Evolutionary conservation across 75 land plant species (phyloP), one percentile per base, ranked within the genome.

Genomic region (Larix kaempferi): DNA sequence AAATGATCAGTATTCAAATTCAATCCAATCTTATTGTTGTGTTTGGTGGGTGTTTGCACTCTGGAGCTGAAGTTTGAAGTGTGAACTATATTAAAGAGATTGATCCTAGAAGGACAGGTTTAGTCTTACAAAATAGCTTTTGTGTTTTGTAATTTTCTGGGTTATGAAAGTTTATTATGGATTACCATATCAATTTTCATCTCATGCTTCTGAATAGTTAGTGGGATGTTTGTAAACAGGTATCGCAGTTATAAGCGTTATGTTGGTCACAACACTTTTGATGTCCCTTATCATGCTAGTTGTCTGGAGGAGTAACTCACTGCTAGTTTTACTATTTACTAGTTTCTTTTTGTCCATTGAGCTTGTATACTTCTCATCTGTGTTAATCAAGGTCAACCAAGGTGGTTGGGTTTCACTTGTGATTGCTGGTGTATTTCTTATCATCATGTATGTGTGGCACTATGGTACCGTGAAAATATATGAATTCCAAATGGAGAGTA

Each of bases 391-490:
- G 39, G 66, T 89, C n/a, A 61, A 74, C 12, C 77, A 89, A 81
- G 93, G 93, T 15, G 91, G 91, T 2, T 91, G 80, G 79, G 78
- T 86, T 10, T 88, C 90, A 8, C 63, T 90, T 29, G 82, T 71
- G 2, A 37, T 88, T 13, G 80, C 82, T 0, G 59, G 44, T 21
- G 52, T 78, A 10, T 75, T 89, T 59, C 56, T 84, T 23, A 29
- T 82, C 29, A 35, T 89, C 55, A 91, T 89, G 93, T 83, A 83
- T 27, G 62, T 85, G 1, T 91, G 91, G 89, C 76, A 89, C 64
- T 87, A 85, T 54, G 89, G 79, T 12, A 59, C 76, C 2, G 14
- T 67, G 14, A 83, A 83, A 72, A 60, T 75, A 35, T 84, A 84
- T 58, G 77, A 78, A 39, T 85, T 60, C 44, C 90, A 90, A 78